Conservation (phyloP, 352 stramenopile genomes). For the Phytophthora europaea region DNA sequence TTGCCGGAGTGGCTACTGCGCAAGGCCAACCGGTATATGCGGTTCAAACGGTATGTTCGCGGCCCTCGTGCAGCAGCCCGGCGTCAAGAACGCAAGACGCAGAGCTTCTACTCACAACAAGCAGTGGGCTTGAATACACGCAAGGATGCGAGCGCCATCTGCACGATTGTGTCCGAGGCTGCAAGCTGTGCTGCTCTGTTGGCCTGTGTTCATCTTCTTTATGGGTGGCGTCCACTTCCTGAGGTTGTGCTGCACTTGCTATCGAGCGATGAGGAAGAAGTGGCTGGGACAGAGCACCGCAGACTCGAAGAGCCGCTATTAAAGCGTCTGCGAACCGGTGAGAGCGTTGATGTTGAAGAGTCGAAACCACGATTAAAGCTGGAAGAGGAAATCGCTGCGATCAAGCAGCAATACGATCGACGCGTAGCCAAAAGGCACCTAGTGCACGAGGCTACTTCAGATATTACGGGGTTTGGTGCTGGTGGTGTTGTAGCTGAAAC, state of each 20-base stretch:
- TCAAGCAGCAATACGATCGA: slow-evolving; percentile 83
- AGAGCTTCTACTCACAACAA: slow-evolving; percentile 85
- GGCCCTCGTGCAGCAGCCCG: slow-evolving; percentile 68
- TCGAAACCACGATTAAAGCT: slow-evolving; percentile 47
- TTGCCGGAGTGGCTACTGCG: slow-evolving; percentile 77
- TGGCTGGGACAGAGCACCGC: slow-evolving; percentile 19
- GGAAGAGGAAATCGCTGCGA: slow-evolving; percentile 78
- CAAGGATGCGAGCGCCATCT: slow-evolving; percentile 71
- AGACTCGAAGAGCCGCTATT: slow-evolving; percentile 54
- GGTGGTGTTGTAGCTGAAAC: neutral
- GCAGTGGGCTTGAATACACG: slow-evolving; percentile 58
- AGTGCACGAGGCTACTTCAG: slow-evolving; percentile 42
- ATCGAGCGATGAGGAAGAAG: slow-evolving; percentile 27
- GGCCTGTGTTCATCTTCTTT: slow-evolving; percentile 82
- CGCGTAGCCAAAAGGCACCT: slow-evolving; percentile 70
- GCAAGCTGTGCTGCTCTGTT: slow-evolving; percentile 80
- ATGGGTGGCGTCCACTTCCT: slow-evolving; percentile 75
- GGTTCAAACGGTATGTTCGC: slow-evolving; percentile 86
- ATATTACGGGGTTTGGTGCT: slow-evolving; percentile 38
- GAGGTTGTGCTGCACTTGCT: slow-evolving; percentile 81
- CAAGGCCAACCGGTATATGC: slow-evolving; percentile 85
- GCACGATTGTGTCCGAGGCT: slow-evolving; percentile 82
- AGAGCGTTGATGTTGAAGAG: slow-evolving; percentile 31
- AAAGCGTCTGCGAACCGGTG: slow-evolving; percentile 51
- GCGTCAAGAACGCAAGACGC: slow-evolving; percentile 68